Evolutionary conservation across 2,329 filamentous ascomycete species (phyloP).

Genomic region (Escovopsis sp.): DNA sequence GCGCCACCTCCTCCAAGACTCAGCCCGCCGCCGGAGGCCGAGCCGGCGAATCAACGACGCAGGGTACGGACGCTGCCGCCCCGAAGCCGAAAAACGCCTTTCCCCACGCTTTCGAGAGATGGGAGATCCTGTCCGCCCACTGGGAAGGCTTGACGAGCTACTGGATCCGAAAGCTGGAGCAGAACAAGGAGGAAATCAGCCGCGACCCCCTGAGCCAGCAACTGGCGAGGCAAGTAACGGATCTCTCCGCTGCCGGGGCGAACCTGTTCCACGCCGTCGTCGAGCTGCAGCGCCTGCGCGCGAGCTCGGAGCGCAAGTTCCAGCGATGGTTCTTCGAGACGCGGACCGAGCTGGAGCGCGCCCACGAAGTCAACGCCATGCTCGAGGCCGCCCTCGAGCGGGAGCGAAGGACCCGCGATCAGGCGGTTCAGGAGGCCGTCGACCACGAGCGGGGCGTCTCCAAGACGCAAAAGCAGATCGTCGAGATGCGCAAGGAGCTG

Average conservation of each 20-base stretch:
- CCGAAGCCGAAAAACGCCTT: slow-evolving; percentile 52
- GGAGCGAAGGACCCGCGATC: slow-evolving; percentile 55
- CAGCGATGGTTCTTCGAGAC: slow-evolving; percentile 98
- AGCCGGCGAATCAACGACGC: slow-evolving; percentile 7
- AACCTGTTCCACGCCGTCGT: slow-evolving; percentile 97
- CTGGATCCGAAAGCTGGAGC: slow-evolving; percentile 86
- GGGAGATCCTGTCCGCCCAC: slow-evolving; percentile 92
- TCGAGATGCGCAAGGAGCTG: slow-evolving; percentile 83
- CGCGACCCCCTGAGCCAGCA: slow-evolving; percentile 73
- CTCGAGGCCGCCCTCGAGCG: slow-evolving; percentile 60
- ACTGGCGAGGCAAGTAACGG: slow-evolving; percentile 84
- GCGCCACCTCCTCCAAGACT: slow-evolving; percentile 7
- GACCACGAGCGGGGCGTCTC: slow-evolving; percentile 56
- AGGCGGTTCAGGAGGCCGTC: slow-evolving; percentile 50
- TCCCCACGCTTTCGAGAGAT: slow-evolving; percentile 92
- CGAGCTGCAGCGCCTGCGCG: slow-evolving; percentile 81
- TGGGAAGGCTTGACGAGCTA: slow-evolving; percentile 97
- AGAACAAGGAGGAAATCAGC: slow-evolving; percentile 74
- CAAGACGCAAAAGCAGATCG: slow-evolving; percentile 62
- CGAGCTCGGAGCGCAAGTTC: slow-evolving; percentile 93
- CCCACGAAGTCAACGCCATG: slow-evolving; percentile 67
- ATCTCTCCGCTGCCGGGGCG: slow-evolving; percentile 90
- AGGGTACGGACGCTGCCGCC: slow-evolving; percentile 8
- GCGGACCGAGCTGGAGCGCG: slow-evolving; percentile 69
- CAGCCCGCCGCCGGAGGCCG: slow-evolving; percentile 9